Evolutionary conservation across 495 filamentous ascomycete genomes (phyloP), one percentile per base, ranked within the genome.

Genomic region (Penicillium canescens): DNA sequence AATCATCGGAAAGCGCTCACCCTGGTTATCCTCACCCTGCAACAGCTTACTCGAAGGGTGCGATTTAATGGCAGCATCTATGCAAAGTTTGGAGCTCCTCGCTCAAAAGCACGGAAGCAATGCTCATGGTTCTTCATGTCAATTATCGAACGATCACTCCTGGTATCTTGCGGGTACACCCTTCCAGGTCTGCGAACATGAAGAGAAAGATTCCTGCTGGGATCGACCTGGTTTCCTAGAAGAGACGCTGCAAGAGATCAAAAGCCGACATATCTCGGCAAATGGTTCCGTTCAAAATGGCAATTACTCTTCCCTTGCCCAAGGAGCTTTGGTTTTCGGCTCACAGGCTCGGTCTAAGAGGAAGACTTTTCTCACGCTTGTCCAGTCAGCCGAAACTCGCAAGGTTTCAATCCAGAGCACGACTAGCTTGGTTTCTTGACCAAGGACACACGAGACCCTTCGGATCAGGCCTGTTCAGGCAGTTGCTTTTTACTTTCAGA

Each of bases 61-160:
- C n/a, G 45, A 56, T 23, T 24, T 56, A 6, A 9, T 56, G 16
- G 53, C 53, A 11, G 44, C 53, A 39, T 42, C 46, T 11, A 45
- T 56, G 7, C 33, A 24, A n/a, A 52, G 40, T 33, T 39, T 52
- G 5, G 41, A 52, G 6, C 21, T 6, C 4, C 14, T 52, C 11
- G 43, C 50, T 5, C 23, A 38, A 35, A 39, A 11, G 8, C 20
- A 45, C 5, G 50, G 41, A 35, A 23, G 33, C 38, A 43, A 23
- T 5, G 13, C 4, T 2, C 16, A 38, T 14, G 34, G 10, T 18
- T 14, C 33, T 14, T 23, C 36, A 6, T 20, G 41, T 18, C 50
- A 12, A 13, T 24, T 52, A 38, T 45, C 41, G 4, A 33, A 44
- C 12, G 20, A 37, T 10, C 8, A 36, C 4, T 42, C 16, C 40